Base-by-base conservation (phyloP, 805 yeast species). In the Cyberlindnera maritima region DNA sequence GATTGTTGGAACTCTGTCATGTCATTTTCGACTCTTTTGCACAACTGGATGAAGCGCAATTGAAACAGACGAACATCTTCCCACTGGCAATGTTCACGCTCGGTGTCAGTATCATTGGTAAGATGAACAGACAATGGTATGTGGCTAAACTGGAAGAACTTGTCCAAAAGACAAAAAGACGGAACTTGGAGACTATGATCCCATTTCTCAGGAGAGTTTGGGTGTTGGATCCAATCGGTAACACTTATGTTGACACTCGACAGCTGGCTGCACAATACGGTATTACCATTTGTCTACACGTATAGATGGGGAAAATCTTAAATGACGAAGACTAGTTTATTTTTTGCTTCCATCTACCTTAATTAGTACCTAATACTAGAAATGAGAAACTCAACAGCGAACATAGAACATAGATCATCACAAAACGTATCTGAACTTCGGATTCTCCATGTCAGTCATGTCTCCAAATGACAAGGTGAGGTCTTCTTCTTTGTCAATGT, bases 21-120 rank as follows among this genome's bases (percentile, higher is more conserved):
- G 35, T 21, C 19, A 39, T 47, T 7, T 47, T 39, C 25, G 38
- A 36, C 39, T 14, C n/a, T 28, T 19, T 47, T 23, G 39, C 25
- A 12, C 14, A 10, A 18, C 12, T 42, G 29, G 17, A 21, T 7
- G 20, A 37, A 20, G 34, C 4, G n/a, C 32, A 38, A 9, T 15
- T n/a, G 26, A 12, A 13, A 14, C 25, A 10, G 3, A 25, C 39
- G 18, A 26, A 15, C 12, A 36, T 42, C 26, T 43, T 21, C 11
- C 46, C 46, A 4, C 17, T 47, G 32, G 41, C 50, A 6, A 20
- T 43, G 15, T 47, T 43, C 17, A 26, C 44, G 2, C 35, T 47
- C 12, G 50, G 50, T 13, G 47, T 43, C 3, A 46, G 31, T 15
- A 28, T 43, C 20, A 38, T 43, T 23, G 47, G 47, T 3, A n/a